phyloP scores from a whole-genome alignment of 768 basidiomycete species.

The Cyathus striatus region DNA sequence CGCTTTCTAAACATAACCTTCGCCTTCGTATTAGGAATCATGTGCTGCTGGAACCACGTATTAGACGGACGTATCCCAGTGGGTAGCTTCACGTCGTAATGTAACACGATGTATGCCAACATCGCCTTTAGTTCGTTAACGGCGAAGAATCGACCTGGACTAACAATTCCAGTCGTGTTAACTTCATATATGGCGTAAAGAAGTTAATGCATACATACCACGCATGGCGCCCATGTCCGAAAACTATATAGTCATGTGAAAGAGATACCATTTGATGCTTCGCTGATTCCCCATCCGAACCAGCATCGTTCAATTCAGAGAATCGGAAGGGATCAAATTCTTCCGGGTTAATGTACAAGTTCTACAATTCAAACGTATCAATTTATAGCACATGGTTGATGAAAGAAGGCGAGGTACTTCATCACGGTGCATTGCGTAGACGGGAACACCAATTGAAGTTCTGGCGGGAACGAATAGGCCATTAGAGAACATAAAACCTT shows the following conservation, averaged over 20 bases:
- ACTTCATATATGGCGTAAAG: neutral
- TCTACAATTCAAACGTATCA: constrained; percentile 11
- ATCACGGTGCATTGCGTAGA: constrained; percentile 13
- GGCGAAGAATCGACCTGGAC: constrained; percentile 41
- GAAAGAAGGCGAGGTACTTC: too few relatives aligned
- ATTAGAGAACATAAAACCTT: constrained; percentile 22
- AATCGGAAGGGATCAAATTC: constrained; percentile 46
- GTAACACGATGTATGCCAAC: constrained; percentile 29
- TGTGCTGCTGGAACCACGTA: constrained; percentile 3
- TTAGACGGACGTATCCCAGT: constrained; percentile 14
- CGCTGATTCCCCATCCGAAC: constrained; percentile 18
- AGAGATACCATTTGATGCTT: constrained; percentile 29
- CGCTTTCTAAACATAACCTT: constrained; percentile 29
- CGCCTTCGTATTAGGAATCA: constrained; percentile 24
- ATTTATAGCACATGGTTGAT: too few relatives aligned
- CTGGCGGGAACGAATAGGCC: constrained; percentile 21
- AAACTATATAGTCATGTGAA: constrained; percentile 24
- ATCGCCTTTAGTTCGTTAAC: constrained; percentile 38
- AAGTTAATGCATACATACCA: constrained; percentile 14
- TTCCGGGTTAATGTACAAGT: constrained; percentile 36
- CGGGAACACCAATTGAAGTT: constrained; percentile 15
- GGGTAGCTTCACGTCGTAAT: constrained; percentile 33
- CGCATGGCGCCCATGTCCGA: constrained; percentile 33
- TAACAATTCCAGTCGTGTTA: constrained; percentile 3
- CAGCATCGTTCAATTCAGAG: constrained; percentile 26